A percentile compares a stretch with the other conserved stretches of the same genome.
Conservation (phyloP, 768 basidiomycete genomes). For the Suillus ampliporus region DNA sequence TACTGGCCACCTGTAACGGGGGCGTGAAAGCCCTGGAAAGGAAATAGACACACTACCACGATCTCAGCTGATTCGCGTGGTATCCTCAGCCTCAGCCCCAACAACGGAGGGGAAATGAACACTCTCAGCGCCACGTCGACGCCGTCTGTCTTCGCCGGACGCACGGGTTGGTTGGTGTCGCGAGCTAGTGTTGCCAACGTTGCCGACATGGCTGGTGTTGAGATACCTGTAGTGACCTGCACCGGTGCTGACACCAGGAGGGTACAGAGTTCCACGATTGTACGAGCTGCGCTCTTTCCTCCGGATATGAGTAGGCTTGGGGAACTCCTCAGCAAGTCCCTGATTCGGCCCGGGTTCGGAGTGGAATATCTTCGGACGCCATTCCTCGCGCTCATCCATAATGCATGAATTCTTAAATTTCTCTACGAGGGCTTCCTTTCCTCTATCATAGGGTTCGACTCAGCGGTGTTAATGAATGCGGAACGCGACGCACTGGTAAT, state of each 20-base stretch:
- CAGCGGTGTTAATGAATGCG: constrained; percentile 14
- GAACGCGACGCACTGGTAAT: constrained; percentile 77
- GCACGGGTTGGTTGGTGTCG: constrained; percentile 20
- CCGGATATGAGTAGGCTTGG: constrained; percentile 78
- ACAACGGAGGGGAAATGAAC: constrained; percentile 1
- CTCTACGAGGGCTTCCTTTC: constrained; percentile 88
- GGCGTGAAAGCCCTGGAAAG: not conserved
- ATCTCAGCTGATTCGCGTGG: not conserved
- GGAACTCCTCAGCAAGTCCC: constrained; percentile 83
- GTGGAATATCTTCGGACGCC: constrained; percentile 87
- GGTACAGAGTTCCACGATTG: constrained; percentile 76
- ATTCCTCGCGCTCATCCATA: constrained; percentile 85
- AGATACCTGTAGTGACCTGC: constrained; percentile 34
- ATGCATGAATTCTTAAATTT: constrained; percentile 93
- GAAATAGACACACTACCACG: not conserved
- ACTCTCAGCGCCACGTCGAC: constrained; percentile 9
- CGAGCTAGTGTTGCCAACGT: constrained; percentile 21
- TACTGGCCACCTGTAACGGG: not conserved
- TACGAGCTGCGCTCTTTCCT: constrained; percentile 84
- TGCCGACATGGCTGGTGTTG: constrained; percentile 18
- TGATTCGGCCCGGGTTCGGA: constrained; percentile 71
- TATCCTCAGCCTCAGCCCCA: constrained; percentile 2
- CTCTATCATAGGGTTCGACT: constrained; percentile 47
- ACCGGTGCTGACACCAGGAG: constrained; percentile 46
- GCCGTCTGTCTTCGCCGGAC: constrained; percentile 12